Conservation (phyloP, 495 filamentous ascomycete species). For the Hypoxylon lenormandii region DNA sequence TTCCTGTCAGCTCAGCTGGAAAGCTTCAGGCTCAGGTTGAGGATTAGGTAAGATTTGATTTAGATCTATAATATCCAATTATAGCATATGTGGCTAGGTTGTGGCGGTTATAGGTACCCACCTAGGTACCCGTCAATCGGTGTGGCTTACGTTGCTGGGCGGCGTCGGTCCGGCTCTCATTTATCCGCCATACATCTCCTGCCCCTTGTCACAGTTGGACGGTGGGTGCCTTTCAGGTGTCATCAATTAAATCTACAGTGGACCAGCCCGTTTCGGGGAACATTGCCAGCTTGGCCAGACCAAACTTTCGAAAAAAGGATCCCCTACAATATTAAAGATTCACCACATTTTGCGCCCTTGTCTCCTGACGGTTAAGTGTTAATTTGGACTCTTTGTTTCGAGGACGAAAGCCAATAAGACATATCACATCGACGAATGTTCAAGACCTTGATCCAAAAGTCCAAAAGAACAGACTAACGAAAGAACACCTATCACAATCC, state of each 20-base stretch:
- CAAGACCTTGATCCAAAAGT: slow-evolving; percentile 10
- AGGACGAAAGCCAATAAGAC: slow-evolving; percentile 13
- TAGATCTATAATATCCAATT: too few relatives aligned
- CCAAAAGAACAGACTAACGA: slow-evolving; percentile 33
- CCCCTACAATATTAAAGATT: slow-evolving; percentile 23
- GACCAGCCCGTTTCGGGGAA: slow-evolving; percentile 39
- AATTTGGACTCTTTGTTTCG: slow-evolving; percentile 21
- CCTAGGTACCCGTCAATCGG: neutral
- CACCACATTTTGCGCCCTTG: slow-evolving; percentile 13
- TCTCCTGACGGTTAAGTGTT: slow-evolving; percentile 14
- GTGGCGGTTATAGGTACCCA: neutral
- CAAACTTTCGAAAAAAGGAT: slow-evolving; percentile 29
- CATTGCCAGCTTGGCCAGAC: slow-evolving; percentile 44
- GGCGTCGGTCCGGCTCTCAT: slow-evolving; percentile 17
- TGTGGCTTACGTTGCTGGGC: slow-evolving; percentile 15
- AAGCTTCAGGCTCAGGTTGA: neutral
- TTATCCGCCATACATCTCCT: slow-evolving; percentile 27
- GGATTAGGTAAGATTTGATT: too few relatives aligned
- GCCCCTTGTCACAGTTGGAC: slow-evolving; percentile 10
- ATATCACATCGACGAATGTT: slow-evolving; percentile 10
- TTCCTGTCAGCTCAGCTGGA: neutral
- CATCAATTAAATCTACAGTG: slow-evolving; percentile 45
- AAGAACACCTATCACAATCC: slow-evolving; percentile 14
- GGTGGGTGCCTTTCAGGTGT: slow-evolving; percentile 17
- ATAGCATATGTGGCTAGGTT: neutral